Percentiles rank a stretch among this genome's conserved stretches.
Conservation (phyloP, 2,329 filamentous ascomycete genomes). For the Cladorrhinum sp. region DNA sequence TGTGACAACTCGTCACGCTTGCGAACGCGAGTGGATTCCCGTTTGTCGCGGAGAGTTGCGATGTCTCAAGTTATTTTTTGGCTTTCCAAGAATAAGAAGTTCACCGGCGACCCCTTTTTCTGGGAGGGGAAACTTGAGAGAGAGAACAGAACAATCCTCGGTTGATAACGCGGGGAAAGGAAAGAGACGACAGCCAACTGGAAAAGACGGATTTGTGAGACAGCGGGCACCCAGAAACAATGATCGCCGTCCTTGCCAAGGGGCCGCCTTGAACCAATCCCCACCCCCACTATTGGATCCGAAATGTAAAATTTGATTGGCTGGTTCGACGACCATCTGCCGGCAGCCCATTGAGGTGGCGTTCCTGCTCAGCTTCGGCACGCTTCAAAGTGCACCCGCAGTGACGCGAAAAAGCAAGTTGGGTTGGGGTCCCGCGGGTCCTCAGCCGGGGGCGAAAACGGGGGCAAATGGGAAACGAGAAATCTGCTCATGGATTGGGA, state of each 20-base stretch:
- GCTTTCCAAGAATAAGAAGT: background rate
- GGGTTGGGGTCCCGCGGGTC: background rate
- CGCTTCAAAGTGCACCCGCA: background rate
- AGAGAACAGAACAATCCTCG: too few relatives aligned
- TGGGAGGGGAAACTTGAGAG: background rate
- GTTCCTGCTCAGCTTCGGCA: background rate
- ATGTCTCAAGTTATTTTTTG: background rate
- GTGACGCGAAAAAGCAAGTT: background rate
- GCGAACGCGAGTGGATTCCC: background rate
- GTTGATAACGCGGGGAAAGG: background rate
- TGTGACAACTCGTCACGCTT: background rate
- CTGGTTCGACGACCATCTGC: background rate
- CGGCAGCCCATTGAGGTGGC: background rate
- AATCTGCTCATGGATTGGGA: background rate
- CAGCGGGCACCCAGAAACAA: background rate
- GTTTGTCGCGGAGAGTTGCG: background rate
- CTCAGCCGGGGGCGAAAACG: background rate
- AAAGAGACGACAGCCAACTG: background rate
- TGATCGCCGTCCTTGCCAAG: background rate
- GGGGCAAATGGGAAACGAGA: background rate
- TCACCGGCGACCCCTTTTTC: background rate
- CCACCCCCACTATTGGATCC: background rate
- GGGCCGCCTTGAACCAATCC: background rate
- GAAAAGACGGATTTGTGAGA: background rate
- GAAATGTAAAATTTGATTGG: background rate